A percentile compares a stretch with the other conserved stretches of the same genome.
These are phyloP conservation scores for Penicillium pancosmium DNA, from an alignment of 495 filamentous ascomycete genomes.

Conservation along the genomic window DNA sequence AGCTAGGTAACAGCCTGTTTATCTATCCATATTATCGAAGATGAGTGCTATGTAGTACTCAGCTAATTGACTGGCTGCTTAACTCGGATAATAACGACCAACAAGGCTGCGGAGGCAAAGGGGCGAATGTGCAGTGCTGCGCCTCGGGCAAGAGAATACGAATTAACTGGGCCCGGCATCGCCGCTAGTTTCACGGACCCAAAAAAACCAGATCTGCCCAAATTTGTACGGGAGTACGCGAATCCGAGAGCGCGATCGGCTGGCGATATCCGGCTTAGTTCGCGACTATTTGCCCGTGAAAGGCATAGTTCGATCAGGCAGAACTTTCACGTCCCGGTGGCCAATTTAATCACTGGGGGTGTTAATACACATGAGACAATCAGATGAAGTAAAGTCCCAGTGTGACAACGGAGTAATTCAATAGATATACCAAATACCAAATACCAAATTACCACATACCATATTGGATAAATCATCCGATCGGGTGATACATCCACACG, in stretches of 20 bases:
- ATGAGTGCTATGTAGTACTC: not conserved
- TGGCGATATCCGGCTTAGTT: constrained; percentile 13
- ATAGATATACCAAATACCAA: no score
- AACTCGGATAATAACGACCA: constrained; percentile 2
- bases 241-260: constrained; percentile 17
- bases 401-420: not conserved
- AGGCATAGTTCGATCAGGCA: constrained; percentile 16
- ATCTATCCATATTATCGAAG: not conserved
- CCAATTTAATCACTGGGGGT: not conserved
- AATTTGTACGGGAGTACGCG: constrained; percentile 8
- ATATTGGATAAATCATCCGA: not conserved
- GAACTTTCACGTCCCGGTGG: constrained; percentile 9
- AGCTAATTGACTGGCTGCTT: not conserved
- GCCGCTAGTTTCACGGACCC: constrained; percentile 4
- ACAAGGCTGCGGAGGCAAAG: constrained; percentile 3
- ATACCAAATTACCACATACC: no score
- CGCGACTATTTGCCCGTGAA: constrained; percentile 10
- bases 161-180: not conserved
- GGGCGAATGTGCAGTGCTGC: not conserved
- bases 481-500: constrained; percentile 1
- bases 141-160: constrained; percentile 1
- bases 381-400: not conserved
- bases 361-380: not conserved
- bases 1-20: no score
- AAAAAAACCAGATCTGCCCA: constrained; percentile 7